Percentiles rank a stretch among this genome's conserved stretches.
Conservation (phyloP, 768 basidiomycete species). For the Symmetrospora coprosmae region DNA sequence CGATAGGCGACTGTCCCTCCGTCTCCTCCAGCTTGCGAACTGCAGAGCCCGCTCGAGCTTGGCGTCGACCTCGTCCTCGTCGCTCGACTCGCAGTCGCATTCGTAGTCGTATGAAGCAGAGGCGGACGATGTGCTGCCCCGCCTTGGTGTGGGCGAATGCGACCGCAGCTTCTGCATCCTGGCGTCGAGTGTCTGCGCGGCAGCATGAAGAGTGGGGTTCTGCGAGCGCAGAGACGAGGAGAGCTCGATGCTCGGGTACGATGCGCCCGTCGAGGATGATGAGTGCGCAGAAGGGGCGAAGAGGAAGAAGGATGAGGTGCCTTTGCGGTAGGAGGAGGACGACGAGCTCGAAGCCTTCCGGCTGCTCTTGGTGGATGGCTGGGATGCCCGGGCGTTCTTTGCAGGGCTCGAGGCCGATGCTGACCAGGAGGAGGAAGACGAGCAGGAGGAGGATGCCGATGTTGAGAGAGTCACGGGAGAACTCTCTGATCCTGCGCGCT, state of each 20-base stretch:
- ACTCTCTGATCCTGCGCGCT: too few relatives aligned
- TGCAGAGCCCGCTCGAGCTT: constrained; percentile 9
- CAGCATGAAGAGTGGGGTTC: not conserved
- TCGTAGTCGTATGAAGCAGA: not conserved
- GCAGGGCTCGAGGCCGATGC: too few relatives aligned
- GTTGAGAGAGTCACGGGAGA: too few relatives aligned
- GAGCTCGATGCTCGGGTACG: too few relatives aligned
- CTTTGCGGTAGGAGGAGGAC: constrained; percentile 20
- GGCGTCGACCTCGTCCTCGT: not conserved
- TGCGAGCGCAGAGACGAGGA: not conserved
- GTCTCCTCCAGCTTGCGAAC: constrained; percentile 15
- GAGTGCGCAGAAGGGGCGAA: not conserved
- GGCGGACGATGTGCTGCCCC: not conserved
- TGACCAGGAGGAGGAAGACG: too few relatives aligned
- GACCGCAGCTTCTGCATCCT: constrained; percentile 1
- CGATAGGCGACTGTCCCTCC: too few relatives aligned
- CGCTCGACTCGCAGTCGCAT: not conserved
- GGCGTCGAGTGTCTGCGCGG: not conserved
- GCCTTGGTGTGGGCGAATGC: not conserved
- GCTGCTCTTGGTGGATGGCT: too few relatives aligned
- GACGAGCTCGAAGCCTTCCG: constrained; percentile 1
- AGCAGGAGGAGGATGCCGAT: constrained; percentile 29
- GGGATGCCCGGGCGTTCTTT: too few relatives aligned
- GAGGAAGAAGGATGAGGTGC: constrained; percentile 11
- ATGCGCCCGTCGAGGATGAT: not conserved